Percentiles rank a stretch among this genome's conserved stretches.
phyloP scores from a whole-genome alignment of 2,329 filamentous ascomycete species.

The Xylariaceae sp. region DNA sequence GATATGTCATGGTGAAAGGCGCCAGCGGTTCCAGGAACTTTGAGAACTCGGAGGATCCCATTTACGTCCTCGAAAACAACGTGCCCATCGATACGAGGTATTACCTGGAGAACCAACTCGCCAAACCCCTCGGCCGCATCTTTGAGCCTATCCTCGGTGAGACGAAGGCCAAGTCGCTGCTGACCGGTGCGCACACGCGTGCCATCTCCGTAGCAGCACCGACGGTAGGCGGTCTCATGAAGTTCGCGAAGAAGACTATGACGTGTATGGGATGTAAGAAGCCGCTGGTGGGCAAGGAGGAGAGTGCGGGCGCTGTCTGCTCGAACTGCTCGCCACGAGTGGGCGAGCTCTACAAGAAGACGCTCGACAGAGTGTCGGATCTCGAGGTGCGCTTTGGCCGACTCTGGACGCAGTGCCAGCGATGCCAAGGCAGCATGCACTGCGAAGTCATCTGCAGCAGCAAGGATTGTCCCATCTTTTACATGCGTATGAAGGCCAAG shows the following conservation, averaged over 20 bases:
- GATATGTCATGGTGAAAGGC: constrained; percentile 96
- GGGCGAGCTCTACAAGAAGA: constrained; percentile 90
- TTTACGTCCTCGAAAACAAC: constrained; percentile 96
- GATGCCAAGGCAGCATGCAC: constrained; percentile 96
- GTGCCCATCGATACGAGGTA: constrained; percentile 97
- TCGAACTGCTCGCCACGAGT: constrained; percentile 77
- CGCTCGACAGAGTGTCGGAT: constrained; percentile 81
- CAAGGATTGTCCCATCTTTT: constrained; percentile 97
- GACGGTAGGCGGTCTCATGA: constrained; percentile 91
- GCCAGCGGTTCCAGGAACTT: constrained; percentile 88
- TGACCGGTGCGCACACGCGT: constrained; percentile 93
- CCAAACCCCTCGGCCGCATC: constrained; percentile 89
- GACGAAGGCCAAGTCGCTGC: constrained; percentile 78
- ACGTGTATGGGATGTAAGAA: constrained; percentile 99
- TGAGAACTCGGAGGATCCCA: constrained; percentile 94
- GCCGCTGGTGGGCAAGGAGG: constrained; percentile 73
- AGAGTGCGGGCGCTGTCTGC: constrained; percentile 83
- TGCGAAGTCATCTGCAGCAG: constrained; percentile 96
- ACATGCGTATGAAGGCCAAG: constrained; percentile 99
- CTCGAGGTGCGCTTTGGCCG: constrained; percentile 88
- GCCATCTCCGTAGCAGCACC: constrained; percentile 89
- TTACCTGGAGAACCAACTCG: constrained; percentile 96
- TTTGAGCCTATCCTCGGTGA: constrained; percentile 97
- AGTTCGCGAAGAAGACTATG: constrained; percentile 95
- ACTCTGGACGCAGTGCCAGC: constrained; percentile 96